Evolutionary conservation across 371 early-diverging fungal genomes (phyloP).

Genomic region (Lichtheimia ornata): DNA sequence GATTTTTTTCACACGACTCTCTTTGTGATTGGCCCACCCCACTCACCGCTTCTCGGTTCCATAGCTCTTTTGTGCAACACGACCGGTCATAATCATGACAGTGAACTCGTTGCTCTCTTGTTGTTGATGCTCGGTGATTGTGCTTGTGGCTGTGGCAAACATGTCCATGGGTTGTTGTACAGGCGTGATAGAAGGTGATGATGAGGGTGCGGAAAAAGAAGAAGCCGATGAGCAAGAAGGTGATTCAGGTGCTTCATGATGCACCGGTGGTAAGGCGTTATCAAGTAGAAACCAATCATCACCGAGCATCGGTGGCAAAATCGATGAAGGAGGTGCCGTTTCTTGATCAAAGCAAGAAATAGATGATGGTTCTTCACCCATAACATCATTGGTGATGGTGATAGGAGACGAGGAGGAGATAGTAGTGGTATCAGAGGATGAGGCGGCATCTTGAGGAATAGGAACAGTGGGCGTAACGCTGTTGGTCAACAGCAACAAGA

Average conservation of each 20-base stretch:
- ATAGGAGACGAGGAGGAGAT: too few species aligned
- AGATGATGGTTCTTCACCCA: neutral
- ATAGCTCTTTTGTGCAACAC: conserved; percentile 79
- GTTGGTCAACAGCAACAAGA: too few species aligned
- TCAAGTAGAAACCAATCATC: neutral
- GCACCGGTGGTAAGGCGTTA: neutral
- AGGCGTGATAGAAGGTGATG: neutral
- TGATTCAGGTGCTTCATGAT: neutral
- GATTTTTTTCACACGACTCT: too few species aligned
- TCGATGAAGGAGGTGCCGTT: neutral
- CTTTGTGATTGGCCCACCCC: too few species aligned
- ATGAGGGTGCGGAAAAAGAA: neutral
- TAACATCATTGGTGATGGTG: neutral
- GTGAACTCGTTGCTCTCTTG: conserved; percentile 29
- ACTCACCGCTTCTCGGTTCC: conserved; percentile 72
- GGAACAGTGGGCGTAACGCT: too few species aligned
- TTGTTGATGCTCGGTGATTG: too few species aligned
- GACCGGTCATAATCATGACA: conserved; percentile 70
- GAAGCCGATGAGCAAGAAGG: too few species aligned
- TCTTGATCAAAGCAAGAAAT: neutral
- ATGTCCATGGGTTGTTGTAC: neutral
- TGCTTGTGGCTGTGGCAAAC: neutral
- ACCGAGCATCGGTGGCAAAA: neutral
- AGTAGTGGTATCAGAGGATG: too few species aligned
- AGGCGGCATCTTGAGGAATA: too few species aligned